These are phyloP conservation scores for Neofusicoccum umdonicola DNA, from an alignment of 2,329 filamentous ascomycete species.

Conservation along the genomic window DNA sequence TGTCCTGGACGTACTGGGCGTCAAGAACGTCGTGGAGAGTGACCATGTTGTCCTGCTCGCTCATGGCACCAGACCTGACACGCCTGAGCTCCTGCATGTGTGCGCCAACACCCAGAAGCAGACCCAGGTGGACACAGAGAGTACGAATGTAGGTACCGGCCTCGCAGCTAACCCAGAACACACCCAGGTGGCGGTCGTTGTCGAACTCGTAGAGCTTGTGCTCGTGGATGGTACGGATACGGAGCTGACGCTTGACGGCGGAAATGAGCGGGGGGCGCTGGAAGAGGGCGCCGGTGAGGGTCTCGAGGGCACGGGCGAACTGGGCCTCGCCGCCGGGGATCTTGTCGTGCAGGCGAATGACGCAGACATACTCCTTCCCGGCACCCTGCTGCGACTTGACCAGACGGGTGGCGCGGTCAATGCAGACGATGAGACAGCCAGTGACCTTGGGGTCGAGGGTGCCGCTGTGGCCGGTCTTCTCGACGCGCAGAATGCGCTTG, in stretches of 20 bases:
- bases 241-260: slow-evolving; percentile 96
- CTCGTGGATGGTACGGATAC: slow-evolving; percentile 97
- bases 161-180: slow-evolving; percentile 99
- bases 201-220: slow-evolving; percentile 95
- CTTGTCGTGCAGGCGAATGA: slow-evolving; percentile 93
- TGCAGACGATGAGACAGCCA: slow-evolving; percentile 89
- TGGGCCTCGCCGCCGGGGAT: slow-evolving; percentile 89
- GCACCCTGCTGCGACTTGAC: slow-evolving; percentile 99
- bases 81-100: slow-evolving; percentile 98
- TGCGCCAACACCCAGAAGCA: slow-evolving; percentile 76
- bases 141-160: slow-evolving; percentile 98
- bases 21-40: slow-evolving; percentile 95
- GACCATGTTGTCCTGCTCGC: slow-evolving; percentile 83
- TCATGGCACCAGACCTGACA: slow-evolving; percentile 92
- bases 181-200: slow-evolving; percentile 93
- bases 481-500: slow-evolving; percentile 90
- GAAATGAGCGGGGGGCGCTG: slow-evolving; percentile 96
- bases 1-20: slow-evolving; percentile 94
- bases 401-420: slow-evolving; percentile 93
- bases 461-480: slow-evolving; percentile 97
- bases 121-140: slow-evolving; percentile 88
- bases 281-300: slow-evolving; percentile 93
- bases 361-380: slow-evolving; percentile 97
- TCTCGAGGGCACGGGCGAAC: slow-evolving; percentile 91
- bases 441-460: slow-evolving; percentile 98